Evolutionary conservation across 257 asterid genomes (phyloP).

Genomic region (Sherardia arvensis): DNA sequence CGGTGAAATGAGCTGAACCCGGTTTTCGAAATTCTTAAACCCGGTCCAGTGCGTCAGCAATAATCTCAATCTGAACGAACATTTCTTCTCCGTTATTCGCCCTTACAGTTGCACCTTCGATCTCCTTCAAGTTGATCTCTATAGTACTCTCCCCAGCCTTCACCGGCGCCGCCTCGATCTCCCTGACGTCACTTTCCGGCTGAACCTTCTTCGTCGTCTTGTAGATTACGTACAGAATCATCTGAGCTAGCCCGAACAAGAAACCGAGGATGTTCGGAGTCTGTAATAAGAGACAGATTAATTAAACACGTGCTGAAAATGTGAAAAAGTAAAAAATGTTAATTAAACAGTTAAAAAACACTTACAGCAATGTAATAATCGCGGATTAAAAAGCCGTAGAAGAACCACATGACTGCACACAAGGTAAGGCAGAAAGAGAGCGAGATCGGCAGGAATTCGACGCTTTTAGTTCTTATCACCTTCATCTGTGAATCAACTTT

Average conservation of each 20-base stretch:
- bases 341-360: slow-evolving; percentile 1
- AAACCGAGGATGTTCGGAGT: slow-evolving; percentile 29
- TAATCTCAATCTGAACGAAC: neutral
- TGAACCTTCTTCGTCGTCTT: slow-evolving; percentile 16
- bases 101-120: too few relatives aligned
- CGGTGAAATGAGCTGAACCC: too few relatives aligned
- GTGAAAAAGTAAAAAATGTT: neutral
- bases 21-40: neutral
- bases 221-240: slow-evolving; percentile 24
- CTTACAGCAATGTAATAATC: slow-evolving; percentile 79
- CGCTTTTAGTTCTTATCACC: slow-evolving; percentile 64
- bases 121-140: too few relatives aligned
- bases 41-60: neutral
- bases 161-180: neutral
- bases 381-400: slow-evolving; percentile 50
- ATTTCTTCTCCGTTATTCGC: neutral
- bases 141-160: too few relatives aligned
- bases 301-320: neutral
- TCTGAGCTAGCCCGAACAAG: slow-evolving; percentile 23
- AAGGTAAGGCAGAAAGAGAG: slow-evolving; percentile 69
- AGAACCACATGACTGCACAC: slow-evolving; percentile 71
- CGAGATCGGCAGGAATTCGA: slow-evolving; percentile 68
- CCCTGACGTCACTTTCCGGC: slow-evolving; percentile 3
- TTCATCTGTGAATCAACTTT: slow-evolving; percentile 27
- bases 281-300: slow-evolving; percentile 15